phyloP scores from a whole-genome alignment of 2,329 filamentous ascomycete species.

The Leptographium procerum region DNA sequence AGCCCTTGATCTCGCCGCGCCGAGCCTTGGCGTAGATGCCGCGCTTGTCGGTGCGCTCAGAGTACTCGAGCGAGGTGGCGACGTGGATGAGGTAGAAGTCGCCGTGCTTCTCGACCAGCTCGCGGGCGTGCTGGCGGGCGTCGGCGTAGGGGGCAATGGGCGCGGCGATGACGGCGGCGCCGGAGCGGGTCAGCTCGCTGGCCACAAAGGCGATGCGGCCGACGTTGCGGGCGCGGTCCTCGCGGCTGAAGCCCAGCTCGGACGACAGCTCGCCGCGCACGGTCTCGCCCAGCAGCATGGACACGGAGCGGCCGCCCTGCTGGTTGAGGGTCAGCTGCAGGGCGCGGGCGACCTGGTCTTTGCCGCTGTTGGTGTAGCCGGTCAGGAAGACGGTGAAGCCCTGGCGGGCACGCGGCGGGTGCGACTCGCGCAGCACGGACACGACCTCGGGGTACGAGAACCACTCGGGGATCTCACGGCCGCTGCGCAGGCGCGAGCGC shows the following conservation, averaged over 20 bases:
- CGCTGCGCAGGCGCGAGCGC: conserved; percentile 78
- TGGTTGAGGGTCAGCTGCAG: conserved; percentile 97
- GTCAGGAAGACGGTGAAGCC: conserved; percentile 98
- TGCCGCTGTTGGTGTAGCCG: conserved; percentile 91
- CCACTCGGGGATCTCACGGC: conserved; percentile 95
- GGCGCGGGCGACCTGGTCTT: conserved; percentile 91
- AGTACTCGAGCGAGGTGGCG: conserved; percentile 80
- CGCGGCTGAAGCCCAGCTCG: conserved; percentile 87
- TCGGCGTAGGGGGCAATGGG: conserved; percentile 89
- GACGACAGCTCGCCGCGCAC: conserved; percentile 87
- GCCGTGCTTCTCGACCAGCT: conserved; percentile 78
- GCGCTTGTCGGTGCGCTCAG: conserved; percentile 88
- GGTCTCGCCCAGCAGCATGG: conserved; percentile 88
- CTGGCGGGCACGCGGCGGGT: conserved; percentile 81
- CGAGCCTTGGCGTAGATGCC: conserved; percentile 81
- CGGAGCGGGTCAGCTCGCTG: conserved; percentile 83
- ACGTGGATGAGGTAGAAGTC: conserved; percentile 95
- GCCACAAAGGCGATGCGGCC: conserved; percentile 93
- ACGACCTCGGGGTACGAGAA: conserved; percentile 99
- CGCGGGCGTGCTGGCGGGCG: conserved; percentile 64
- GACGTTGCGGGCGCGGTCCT: conserved; percentile 92
- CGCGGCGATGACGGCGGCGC: conserved; percentile 88
- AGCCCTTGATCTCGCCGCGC: conserved; percentile 87
- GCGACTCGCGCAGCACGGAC: conserved; percentile 87
- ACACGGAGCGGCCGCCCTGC: conserved; percentile 89